Evolutionary conservation across 345 rosid species (phyloP), one percentile per base, ranked within the genome.

Genomic region (Firmiana major): DNA sequence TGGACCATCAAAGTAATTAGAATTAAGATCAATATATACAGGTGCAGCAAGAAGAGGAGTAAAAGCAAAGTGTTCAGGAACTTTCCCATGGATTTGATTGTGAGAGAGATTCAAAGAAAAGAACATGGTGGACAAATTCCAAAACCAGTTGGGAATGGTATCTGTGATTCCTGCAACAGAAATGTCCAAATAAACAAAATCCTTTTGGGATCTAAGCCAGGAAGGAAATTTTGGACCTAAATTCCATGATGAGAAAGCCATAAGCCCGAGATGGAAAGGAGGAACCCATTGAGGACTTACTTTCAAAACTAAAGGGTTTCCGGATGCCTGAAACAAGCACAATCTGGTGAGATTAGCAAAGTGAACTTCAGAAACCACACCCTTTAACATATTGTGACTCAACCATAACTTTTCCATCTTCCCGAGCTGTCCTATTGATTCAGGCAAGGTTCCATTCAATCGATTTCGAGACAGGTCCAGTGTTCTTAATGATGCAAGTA

Each of bases 141-240:
- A 75, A 59, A 81, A 74, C 84, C 83, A 74, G 15, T 49, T 2
- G 2, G 84, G 87, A 69, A 84, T 49, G 0, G 62, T 12, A 38
- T 79, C 79, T 8, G 24, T 51, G 36, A 84, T 79, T 28, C 73
- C 73, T 19, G 51, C 9, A 21, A 28, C 45, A 17, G 84, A 84
- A 11, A 81, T 65, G 40, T 84, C 79, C 19, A 84, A 75, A 28
- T 36, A n/a, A 13, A 5, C 1, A 36, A 68, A 76, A 11, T 13
- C 19, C 34, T 70, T 79, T 48, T 73, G 84, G 22, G 10, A 77
- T 0, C 28, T 62, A 45, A 84, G 71, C 83, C 87, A 81, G 0
- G 4, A 45, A 0, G 84, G 86, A 42, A 84, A 84, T 11, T 62
- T 64, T 5, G 74, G 77, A 1, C 86, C 86, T 21, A 84, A 17